These are phyloP conservation scores for Botrytis fragariae DNA, from an alignment of 2,329 filamentous ascomycete genomes.

Conservation along the genomic window DNA sequence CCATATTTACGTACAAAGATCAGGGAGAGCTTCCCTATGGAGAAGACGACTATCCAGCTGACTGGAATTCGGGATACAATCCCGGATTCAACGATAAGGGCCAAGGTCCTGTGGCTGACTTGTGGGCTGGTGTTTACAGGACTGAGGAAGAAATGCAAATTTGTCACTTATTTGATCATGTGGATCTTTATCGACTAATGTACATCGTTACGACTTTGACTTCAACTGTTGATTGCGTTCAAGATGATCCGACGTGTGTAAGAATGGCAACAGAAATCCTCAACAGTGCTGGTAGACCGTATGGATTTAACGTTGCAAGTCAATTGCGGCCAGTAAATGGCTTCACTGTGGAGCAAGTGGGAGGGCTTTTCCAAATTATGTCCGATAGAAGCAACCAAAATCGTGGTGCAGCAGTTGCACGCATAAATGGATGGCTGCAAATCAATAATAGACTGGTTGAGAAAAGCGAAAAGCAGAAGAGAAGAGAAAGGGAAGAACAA, in stretches of 20 bases:
- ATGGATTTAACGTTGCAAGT: background rate
- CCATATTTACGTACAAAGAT: background rate
- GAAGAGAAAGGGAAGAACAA: no score
- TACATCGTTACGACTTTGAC: background rate
- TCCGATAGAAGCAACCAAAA: background rate
- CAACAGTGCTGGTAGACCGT: background rate
- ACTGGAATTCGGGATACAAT: no score
- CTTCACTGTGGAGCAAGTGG: background rate
- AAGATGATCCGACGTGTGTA: background rate
- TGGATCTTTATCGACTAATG: background rate
- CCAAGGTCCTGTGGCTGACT: background rate
- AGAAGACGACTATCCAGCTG: background rate
- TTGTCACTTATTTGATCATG: background rate
- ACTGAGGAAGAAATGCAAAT: background rate
- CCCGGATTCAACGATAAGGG: rapidly evolving
- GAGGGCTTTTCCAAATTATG: background rate
- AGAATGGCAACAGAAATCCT: background rate
- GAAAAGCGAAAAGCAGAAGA: no score
- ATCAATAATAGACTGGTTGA: background rate
- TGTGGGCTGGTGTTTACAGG: background rate
- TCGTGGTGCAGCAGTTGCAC: background rate
- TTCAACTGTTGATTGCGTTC: background rate
- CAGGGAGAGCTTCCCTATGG: background rate
- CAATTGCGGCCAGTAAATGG: background rate
- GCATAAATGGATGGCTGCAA: background rate